A percentile compares a stretch with the other conserved stretches of the same genome.
phyloP scores from a whole-genome alignment of 2,329 filamentous ascomycete genomes.

The Diaporthe sp. region DNA sequence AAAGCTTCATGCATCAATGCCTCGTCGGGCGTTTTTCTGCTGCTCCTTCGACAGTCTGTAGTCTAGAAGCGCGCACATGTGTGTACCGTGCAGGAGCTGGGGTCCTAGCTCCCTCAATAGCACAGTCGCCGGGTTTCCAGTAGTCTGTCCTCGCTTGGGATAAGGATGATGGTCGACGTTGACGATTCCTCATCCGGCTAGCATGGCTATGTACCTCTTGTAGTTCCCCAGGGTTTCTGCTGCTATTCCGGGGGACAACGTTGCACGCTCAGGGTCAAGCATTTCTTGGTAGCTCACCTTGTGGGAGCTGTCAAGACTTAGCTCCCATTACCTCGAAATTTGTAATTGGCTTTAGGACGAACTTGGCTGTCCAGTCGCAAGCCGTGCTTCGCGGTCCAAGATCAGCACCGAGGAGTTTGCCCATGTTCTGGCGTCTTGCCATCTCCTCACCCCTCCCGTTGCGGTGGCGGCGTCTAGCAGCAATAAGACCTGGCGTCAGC shows the following conservation, averaged over 20 bases:
- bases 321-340: slow-evolving; percentile 31
- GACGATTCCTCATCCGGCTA: slow-evolving; percentile 24
- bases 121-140: slow-evolving; percentile 5
- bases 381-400: slow-evolving; percentile 11
- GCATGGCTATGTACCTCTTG: slow-evolving; percentile 7
- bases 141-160: slow-evolving; percentile 14
- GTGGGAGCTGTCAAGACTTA: slow-evolving; percentile 31
- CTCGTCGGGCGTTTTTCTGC: slow-evolving; percentile 20
- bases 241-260: slow-evolving; percentile 27
- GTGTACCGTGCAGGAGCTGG: slow-evolving; percentile 20
- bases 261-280: slow-evolving; percentile 32
- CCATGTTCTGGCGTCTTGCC: not conserved
- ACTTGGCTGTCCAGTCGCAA: slow-evolving; percentile 32
- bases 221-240: slow-evolving; percentile 3
- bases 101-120: slow-evolving; percentile 18
- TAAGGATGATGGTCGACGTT: slow-evolving; percentile 15
- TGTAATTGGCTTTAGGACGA: slow-evolving; percentile 25
- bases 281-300: slow-evolving; percentile 22
- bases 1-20: slow-evolving; percentile 41
- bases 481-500: not conserved
- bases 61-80: slow-evolving; percentile 9
- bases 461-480: slow-evolving; percentile 9
- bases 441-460: not conserved
- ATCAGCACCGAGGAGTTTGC: slow-evolving; percentile 20
- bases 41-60: not conserved